Evolutionary conservation across 1,284 basidiomycete genomes (phyloP), one percentile per base, ranked within the genome.

Genomic region (Leccinum fallax): DNA sequence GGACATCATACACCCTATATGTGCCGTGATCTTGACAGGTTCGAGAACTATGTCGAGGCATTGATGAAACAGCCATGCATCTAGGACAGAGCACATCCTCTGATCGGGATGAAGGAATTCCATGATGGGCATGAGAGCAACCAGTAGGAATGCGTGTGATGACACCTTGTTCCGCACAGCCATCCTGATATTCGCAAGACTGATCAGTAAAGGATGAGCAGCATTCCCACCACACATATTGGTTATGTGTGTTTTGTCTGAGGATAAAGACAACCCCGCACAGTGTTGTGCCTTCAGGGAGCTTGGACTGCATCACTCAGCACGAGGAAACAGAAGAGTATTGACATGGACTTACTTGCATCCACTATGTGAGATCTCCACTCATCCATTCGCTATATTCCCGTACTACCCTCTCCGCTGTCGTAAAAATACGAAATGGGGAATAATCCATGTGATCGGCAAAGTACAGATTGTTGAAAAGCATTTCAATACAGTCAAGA

Each of bases 131-230:
- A 46, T n/a, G n/a, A 46, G 43, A 19, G 43, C 43, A 5, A 9
- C 4, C n/a, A 46, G 13, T 9, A 46, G 10, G 30, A 32, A 77
- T 0, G 66, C 57, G 58, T 76, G 67, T 10, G 69, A 65, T 0
- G 66, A 71, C 1, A 69, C 66, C 57, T 78, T 79, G 28, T 67
- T 71, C 1, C 65, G 60, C 24, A 74, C 61, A 32, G 8, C 69
- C 67, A 69, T 70, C 26, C 67, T 54, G 7, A 79, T 68, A 56
- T 79, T 78, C 3, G 77, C 74, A 1, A 77, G 52, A 28, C 64
- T 73, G 24, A 79, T 67, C 1, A 79, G 66, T 2, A 78, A 59
- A 0, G 76, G 78, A 60, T 80, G 73, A 0, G 72, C 71, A 0
- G 60, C 54, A 36, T 34, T 60, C 2, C 54, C 48, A 10, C 59